Percentiles rank a stretch among this genome's conserved stretches.
Evolutionary conservation across 805 yeast species (phyloP).

Genomic region (Scheffersomyces amazonensis): DNA sequence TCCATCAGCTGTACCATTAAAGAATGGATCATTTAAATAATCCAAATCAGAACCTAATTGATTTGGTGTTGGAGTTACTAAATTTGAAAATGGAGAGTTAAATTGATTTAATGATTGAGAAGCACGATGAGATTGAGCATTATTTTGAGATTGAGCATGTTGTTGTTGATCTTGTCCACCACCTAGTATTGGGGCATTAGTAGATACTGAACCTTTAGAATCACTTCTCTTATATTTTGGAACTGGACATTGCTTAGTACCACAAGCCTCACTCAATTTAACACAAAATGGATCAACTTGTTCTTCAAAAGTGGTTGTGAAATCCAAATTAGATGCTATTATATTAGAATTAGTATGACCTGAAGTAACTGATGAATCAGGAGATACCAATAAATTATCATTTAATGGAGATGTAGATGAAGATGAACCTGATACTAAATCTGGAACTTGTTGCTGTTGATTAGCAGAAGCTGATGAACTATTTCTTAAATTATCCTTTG

Average conservation of each 20-base stretch:
- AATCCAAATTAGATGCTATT: conserved; percentile 12
- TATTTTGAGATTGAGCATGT: not conserved
- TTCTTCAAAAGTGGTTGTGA: conserved; percentile 50
- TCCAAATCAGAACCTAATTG: conserved; percentile 1
- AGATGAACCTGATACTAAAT: conserved; percentile 34
- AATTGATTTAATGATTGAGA: conserved; percentile 4
- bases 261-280: conserved; percentile 78
- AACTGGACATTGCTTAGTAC: conserved; percentile 64
- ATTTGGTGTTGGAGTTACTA: conserved; percentile 15
- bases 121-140: conserved; percentile 3
- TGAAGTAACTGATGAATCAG: conserved; percentile 22
- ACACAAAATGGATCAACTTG: conserved; percentile 74
- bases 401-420: conserved; percentile 38
- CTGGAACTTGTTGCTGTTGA: conserved; percentile 21
- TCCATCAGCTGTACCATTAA: conserved; percentile 5
- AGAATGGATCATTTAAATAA: conserved; percentile 16
- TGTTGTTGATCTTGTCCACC: not conserved
- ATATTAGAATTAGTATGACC: conserved; percentile 10
- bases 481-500: conserved; percentile 15
- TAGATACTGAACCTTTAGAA: not conserved
- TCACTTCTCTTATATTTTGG: conserved; percentile 43
- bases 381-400: conserved; percentile 32
- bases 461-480: not conserved
- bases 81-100: conserved; percentile 18
- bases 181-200: not conserved